These are phyloP conservation scores for Komagataella populi DNA, from an alignment of 805 yeast genomes.

Conservation along the genomic window DNA sequence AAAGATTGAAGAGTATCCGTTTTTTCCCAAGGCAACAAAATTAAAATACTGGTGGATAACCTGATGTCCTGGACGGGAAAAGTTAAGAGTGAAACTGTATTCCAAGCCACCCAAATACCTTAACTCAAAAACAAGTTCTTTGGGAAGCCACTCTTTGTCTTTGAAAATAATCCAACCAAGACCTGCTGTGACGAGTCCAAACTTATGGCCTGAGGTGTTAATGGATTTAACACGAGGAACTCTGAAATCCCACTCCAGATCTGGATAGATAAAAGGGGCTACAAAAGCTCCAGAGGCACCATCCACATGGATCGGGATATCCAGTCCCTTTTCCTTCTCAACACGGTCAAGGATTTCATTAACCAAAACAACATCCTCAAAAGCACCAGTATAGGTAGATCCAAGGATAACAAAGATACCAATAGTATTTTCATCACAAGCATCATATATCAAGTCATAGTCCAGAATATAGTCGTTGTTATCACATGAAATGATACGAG, in stretches of 20 bases:
- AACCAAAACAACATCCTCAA: conserved; percentile 60
- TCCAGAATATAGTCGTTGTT: conserved; percentile 56
- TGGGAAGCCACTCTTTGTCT: conserved; percentile 48
- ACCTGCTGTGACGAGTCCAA: conserved; percentile 84
- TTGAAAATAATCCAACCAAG: conserved; percentile 89
- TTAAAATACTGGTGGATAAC: conserved; percentile 81
- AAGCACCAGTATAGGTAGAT: conserved; percentile 87
- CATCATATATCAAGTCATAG: conserved; percentile 38
- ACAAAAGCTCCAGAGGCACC: conserved; percentile 88
- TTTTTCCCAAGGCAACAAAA: conserved; percentile 53
- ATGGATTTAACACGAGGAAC: conserved; percentile 68
- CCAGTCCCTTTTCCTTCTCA: conserved; percentile 50
- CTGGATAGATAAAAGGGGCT: conserved; percentile 74
- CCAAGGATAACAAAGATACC: conserved; percentile 85
- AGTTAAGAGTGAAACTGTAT: conserved; percentile 76
- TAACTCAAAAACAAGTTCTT: conserved; percentile 60
- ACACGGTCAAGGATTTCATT: conserved; percentile 53
- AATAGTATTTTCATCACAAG: conserved; percentile 82
- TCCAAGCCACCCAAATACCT: conserved; percentile 83
- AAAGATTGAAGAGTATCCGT: conserved; percentile 59
- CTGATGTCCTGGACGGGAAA: conserved; percentile 88
- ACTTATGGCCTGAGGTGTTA: conserved; percentile 88
- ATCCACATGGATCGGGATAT: conserved; percentile 81
- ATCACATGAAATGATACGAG: conserved; percentile 57
- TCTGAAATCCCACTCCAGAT: conserved; percentile 74